phyloP scores from a whole-genome alignment of 208 protist species.

The Hexamita inflata region DNA sequence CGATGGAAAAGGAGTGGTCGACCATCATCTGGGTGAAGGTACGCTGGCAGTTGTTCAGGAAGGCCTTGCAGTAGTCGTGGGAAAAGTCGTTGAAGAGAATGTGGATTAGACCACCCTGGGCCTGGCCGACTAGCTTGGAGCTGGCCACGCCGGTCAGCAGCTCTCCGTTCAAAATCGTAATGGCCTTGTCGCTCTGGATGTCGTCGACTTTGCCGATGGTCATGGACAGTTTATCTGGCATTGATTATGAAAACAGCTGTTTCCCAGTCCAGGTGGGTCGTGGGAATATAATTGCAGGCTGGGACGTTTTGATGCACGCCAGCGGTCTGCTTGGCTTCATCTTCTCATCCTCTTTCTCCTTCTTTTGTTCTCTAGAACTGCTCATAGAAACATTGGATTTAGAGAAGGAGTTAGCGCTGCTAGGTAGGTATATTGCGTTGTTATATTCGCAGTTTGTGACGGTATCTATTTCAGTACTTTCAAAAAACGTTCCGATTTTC shows the following conservation, averaged over 20 bases:
- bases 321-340: no score
- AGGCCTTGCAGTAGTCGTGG: slow-evolving; percentile 64
- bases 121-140: slow-evolving; percentile 66
- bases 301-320: slow-evolving; percentile 44
- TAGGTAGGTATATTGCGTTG: no score
- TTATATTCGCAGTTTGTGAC: no score
- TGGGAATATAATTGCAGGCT: slow-evolving; percentile 13
- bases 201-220: not conserved
- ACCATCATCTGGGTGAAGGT: slow-evolving; percentile 90
- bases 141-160: slow-evolving; percentile 60
- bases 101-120: slow-evolving; percentile 62
- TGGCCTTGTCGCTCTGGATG: slow-evolving; percentile 52
- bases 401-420: no score
- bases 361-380: no score
- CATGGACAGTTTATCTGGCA: not conserved
- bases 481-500: no score
- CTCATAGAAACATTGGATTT: no score
- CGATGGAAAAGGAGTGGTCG: slow-evolving; percentile 80
- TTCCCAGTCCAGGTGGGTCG: not conserved
- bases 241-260: slow-evolving; percentile 1
- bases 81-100: slow-evolving; percentile 84
- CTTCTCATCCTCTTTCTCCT: no score
- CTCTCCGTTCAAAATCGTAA: slow-evolving; percentile 71
- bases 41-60: slow-evolving; percentile 73
- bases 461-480: no score